Percentiles rank a stretch among this genome's conserved stretches.
These are phyloP conservation scores for Amphirosellinia nigrospora DNA, from an alignment of 495 filamentous ascomycete species.

Conservation along the genomic window DNA sequence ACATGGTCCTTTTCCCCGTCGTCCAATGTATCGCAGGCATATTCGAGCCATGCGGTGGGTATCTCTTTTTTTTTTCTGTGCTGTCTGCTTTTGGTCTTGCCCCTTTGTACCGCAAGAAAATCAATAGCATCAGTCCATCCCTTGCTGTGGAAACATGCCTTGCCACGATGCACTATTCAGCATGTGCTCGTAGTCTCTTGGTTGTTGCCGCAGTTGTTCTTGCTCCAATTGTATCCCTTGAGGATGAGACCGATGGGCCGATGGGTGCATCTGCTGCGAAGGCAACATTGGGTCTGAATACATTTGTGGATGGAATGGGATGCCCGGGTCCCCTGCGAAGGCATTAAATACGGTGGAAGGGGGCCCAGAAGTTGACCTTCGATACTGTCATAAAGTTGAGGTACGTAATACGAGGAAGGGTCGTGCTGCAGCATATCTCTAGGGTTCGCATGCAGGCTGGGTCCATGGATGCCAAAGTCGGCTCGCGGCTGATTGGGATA, in stretches of 20 bases:
- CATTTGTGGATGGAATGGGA: slow-evolving; percentile 48
- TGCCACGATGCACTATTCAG: slow-evolving; percentile 45
- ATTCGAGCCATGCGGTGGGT: slow-evolving; percentile 35
- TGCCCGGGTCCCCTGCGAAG: slow-evolving; percentile 43
- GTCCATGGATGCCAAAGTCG: slow-evolving; percentile 50
- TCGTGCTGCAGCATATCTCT: slow-evolving; percentile 35
- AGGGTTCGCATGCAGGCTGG: slow-evolving; percentile 29
- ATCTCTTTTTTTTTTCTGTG: slow-evolving; percentile 30
- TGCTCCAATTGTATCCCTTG: slow-evolving; percentile 33
- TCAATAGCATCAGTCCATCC: slow-evolving; percentile 39
- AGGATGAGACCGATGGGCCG: slow-evolving; percentile 26
- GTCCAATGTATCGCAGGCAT: slow-evolving; percentile 18
- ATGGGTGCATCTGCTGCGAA: slow-evolving; percentile 32
- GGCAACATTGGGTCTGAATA: slow-evolving; percentile 43
- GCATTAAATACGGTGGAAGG: slow-evolving; percentile 53
- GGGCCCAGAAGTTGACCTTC: slow-evolving; percentile 55
- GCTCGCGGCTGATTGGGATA: slow-evolving; percentile 87
- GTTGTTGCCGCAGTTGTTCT: slow-evolving; percentile 40
- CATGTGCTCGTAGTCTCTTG: slow-evolving; percentile 49
- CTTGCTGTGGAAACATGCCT: slow-evolving; percentile 39
- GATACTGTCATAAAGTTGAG: slow-evolving; percentile 52
- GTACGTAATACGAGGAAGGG: slow-evolving; percentile 48
- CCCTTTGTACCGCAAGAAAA: slow-evolving; percentile 18
- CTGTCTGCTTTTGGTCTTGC: neutral
- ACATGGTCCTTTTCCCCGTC: neutral